phyloP scores from a whole-genome alignment of 805 yeast genomes.

The Monosporozyma aquatica region DNA sequence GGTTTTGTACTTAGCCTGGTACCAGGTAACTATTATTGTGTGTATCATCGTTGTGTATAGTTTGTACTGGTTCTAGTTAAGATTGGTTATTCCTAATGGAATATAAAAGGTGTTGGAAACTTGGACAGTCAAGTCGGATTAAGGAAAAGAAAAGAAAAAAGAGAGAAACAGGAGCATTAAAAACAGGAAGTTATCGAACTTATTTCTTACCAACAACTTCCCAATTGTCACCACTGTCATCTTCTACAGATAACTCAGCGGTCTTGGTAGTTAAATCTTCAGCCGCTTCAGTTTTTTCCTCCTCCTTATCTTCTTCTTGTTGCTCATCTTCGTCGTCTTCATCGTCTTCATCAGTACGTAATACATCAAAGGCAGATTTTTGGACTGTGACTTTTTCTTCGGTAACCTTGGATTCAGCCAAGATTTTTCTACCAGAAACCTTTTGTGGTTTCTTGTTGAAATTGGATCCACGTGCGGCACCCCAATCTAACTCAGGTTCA shows the following conservation, averaged over 20 bases:
- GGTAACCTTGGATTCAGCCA: constrained; percentile 18
- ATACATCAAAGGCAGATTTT: constrained; percentile 42
- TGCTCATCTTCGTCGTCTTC: constrained; percentile 33
- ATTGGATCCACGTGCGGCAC: constrained; percentile 30
- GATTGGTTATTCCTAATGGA: too few relatives aligned
- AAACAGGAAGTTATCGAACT: constrained; percentile 1
- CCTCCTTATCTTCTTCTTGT: constrained; percentile 11
- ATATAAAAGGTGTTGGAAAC: too few relatives aligned
- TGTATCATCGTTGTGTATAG: too few relatives aligned
- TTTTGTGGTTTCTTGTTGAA: constrained; percentile 32
- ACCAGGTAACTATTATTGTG: too few relatives aligned
- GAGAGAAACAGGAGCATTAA: neutral
- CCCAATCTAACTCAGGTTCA: constrained; percentile 30
- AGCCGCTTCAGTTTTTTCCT: constrained; percentile 9
- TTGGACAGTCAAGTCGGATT: neutral
- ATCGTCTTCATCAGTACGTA: constrained; percentile 45
- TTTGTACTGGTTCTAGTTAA: too few relatives aligned
- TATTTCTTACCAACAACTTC: constrained; percentile 38
- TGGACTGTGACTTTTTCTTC: constrained; percentile 30
- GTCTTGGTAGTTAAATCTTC: constrained; percentile 32
- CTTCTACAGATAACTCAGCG: constrained; percentile 32
- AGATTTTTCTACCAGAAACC: constrained; percentile 3
- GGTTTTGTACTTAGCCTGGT: too few relatives aligned
- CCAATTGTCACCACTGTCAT: constrained; percentile 37
- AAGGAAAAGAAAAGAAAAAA: neutral